Base-by-base conservation (phyloP, 2,329 filamentous ascomycete species). In the Venturia asperata region DNA sequence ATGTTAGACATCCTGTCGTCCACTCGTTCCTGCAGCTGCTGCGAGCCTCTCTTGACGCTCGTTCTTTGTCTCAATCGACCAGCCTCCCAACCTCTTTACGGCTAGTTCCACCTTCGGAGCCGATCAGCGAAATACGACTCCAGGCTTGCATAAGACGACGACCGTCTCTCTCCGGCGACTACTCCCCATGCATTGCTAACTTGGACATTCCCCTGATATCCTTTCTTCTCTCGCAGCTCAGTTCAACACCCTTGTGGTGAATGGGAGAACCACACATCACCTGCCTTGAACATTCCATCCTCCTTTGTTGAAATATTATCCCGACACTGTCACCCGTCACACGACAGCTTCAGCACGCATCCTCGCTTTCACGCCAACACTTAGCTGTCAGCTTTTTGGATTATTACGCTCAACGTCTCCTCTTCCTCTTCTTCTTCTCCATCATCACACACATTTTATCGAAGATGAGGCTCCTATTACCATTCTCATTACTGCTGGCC, bases 401-500 rank as follows among this genome's bases (percentile, higher is more conserved):
- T 34, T 58, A 58, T 37, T 19, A 37, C 13, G 24, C 49, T 55
- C 5, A n/a, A n/a, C 5, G 2, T 37, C 30, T 1, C 15, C 19
- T n/a, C 52, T 37, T 58, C 17, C 30, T 6, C 27, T 11, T n/a
- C 52, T 58, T 37, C 17, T n/a, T 19, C 52, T n/a, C 30, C 21
- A 41, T 37, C n/a, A 19, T 4, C 60, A 27, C 27, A 45, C 60
- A 42, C 1, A 1, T 61, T 43, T n/a, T 58, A 27, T 19, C n/a
- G 2, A 41, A 17, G 27, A 61, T 61, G 60, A 61, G 21, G 42
- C 0, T 61, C 5, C 39, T 61, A 27, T 45, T 61, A 24, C 60
- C 60, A 19, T 27, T 61, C 39, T 61, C 60, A 11, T 61, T 45
- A 27, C 34, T 61, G 2, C 11, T 34, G 21, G 60, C 60, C 39